Conservation (phyloP, 225 moss, liverwort and hornwort species). For the Polytrichum formosum region DNA sequence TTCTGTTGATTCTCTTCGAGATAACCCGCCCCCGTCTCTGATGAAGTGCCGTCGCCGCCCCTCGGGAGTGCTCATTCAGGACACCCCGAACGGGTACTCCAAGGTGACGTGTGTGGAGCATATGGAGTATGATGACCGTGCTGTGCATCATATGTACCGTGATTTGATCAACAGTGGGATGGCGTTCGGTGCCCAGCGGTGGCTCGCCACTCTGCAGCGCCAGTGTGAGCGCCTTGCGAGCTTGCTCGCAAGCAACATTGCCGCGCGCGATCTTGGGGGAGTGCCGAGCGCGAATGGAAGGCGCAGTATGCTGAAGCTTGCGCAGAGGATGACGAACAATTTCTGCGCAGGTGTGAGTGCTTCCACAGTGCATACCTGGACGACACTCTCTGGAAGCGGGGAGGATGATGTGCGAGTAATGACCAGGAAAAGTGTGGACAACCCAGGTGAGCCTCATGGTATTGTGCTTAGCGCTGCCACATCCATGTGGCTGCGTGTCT, state of each 20-base stretch:
- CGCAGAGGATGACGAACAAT: constrained; percentile 96
- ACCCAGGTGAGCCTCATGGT: constrained; percentile 95
- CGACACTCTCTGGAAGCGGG: constrained; percentile 68
- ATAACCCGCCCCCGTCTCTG: constrained; percentile 70
- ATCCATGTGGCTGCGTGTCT: constrained; percentile 82
- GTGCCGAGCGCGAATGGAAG: constrained; percentile 74
- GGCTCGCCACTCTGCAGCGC: constrained; percentile 79
- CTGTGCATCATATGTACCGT: constrained; percentile 78
- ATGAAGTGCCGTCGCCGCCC: constrained; percentile 89
- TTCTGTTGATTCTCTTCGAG: constrained; percentile 52
- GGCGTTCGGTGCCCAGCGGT: constrained; percentile 85
- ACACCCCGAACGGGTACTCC: constrained; percentile 81
- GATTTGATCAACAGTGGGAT: constrained; percentile 77
- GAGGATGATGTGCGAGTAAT: constrained; percentile 98
- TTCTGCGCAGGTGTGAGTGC: constrained; percentile 94
- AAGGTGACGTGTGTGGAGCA: constrained; percentile 93
- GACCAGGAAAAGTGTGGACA: constrained; percentile 95
- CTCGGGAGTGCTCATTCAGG: constrained; percentile 84
- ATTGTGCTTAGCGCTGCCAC: constrained; percentile 89
- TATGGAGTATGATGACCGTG: constrained; percentile 79
- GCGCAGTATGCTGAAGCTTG: constrained; percentile 76
- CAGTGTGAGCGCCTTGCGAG: constrained; percentile 91
- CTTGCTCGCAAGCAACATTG: constrained; percentile 72
- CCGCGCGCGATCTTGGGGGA: constrained; percentile 74
- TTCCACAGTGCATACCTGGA: constrained; percentile 87